These are phyloP conservation scores for Spathaspora gorwiae DNA, from an alignment of 805 yeast species.

Conservation along the genomic window DNA sequence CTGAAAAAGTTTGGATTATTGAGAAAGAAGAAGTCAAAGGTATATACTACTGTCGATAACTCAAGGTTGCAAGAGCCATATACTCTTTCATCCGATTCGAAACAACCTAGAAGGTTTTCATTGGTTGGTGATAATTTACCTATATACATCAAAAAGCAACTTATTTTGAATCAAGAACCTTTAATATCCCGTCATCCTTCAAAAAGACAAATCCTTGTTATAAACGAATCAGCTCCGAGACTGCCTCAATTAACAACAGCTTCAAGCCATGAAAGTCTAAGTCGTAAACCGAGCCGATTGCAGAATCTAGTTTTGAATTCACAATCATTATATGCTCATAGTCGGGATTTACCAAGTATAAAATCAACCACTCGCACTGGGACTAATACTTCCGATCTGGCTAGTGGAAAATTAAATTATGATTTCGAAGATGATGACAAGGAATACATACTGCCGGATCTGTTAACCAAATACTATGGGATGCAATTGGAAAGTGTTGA, in stretches of 20 bases:
- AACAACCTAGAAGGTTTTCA: slow-evolving; percentile 21
- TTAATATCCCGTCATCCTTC: slow-evolving; percentile 4
- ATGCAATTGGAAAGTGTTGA: slow-evolving; percentile 16
- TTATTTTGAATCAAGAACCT: slow-evolving; percentile 2
- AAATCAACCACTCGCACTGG: slow-evolving; percentile 11
- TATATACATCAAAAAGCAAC: slow-evolving; percentile 23
- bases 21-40: too few species aligned
- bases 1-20: background rate
- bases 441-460: slow-evolving; percentile 40
- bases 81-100: background rate
- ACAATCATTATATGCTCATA: slow-evolving; percentile 29
- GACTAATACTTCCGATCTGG: slow-evolving; percentile 1
- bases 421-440: slow-evolving; percentile 23
- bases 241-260: background rate
- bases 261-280: background rate
- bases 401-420: slow-evolving; percentile 1
- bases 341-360: slow-evolving; percentile 13
- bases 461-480: slow-evolving; percentile 28
- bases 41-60: too few species aligned
- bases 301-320: slow-evolving; percentile 33
- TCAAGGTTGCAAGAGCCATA: slow-evolving; percentile 6
- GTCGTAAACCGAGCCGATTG: slow-evolving; percentile 19
- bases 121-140: slow-evolving; percentile 36
- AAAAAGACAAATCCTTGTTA: slow-evolving; percentile 1
- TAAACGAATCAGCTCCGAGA: background rate